These are phyloP conservation scores for Kwoniella sp. DNA, from an alignment of 768 basidiomycete species.

Conservation along the genomic window DNA sequence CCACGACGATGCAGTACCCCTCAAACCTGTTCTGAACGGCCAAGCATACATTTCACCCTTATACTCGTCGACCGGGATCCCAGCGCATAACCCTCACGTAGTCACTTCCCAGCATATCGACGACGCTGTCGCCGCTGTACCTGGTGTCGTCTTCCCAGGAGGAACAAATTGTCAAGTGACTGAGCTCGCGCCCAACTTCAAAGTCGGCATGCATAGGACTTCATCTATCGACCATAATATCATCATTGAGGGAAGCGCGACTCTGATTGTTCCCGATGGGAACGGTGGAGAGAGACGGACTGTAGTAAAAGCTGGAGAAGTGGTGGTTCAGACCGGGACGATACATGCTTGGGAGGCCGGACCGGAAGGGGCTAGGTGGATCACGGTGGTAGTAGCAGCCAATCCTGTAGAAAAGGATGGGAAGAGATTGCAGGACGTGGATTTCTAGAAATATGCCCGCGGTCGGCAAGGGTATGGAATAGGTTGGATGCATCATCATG, in stretches of 20 bases:
- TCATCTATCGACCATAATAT: constrained; percentile 54
- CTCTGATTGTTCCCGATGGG: constrained; percentile 39
- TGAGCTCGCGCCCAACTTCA: constrained; percentile 40
- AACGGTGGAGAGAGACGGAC: constrained; percentile 35
- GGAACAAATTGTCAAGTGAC: constrained; percentile 50
- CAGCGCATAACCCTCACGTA: constrained; percentile 25
- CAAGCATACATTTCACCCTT: constrained; percentile 31
- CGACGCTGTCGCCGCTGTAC: constrained; percentile 14
- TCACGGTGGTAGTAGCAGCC: constrained; percentile 47
- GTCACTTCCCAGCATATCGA: constrained; percentile 24
- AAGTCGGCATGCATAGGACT: constrained; percentile 48
- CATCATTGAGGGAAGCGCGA: constrained; percentile 37
- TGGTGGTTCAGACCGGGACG: constrained; percentile 54
- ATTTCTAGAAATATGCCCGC: constrained; percentile 29
- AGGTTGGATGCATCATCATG: not conserved
- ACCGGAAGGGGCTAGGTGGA: constrained; percentile 48
- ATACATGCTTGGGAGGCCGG: constrained; percentile 52
- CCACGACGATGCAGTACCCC: constrained; percentile 26
- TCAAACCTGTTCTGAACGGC: constrained; percentile 23
- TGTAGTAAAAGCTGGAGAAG: constrained; percentile 44
- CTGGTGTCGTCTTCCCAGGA: constrained; percentile 31
- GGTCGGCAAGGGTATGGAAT: too few relatives aligned
- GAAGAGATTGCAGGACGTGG: constrained; percentile 39
- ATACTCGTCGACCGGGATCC: constrained; percentile 29
- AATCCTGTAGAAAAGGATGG: constrained; percentile 32